These are phyloP conservation scores for Mycena haematopus DNA, from an alignment of 768 basidiomycete species.

Conservation along the genomic window DNA sequence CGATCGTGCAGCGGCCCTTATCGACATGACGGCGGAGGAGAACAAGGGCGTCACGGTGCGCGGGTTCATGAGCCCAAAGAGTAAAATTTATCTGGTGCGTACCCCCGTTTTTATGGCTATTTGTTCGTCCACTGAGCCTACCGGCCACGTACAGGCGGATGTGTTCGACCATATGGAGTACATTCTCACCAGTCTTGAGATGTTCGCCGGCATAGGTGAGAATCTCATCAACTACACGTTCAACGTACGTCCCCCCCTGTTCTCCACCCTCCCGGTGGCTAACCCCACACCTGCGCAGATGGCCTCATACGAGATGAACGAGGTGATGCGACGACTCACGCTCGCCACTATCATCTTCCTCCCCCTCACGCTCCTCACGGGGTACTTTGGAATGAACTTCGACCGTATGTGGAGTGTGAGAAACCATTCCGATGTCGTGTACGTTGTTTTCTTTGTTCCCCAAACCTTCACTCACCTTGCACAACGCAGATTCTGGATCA, in stretches of 20 bases:
- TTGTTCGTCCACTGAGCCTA: background rate
- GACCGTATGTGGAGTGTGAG: constrained; percentile 54
- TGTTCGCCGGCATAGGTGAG: constrained; percentile 74
- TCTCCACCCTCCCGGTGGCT: background rate
- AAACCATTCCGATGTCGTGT: constrained; percentile 55
- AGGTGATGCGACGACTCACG: constrained; percentile 67
- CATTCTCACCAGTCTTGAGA: constrained; percentile 71
- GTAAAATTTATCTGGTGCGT: constrained; percentile 70
- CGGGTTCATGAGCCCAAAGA: constrained; percentile 74
- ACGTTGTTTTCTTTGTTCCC: constrained; percentile 29
- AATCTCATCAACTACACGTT: constrained; percentile 80
- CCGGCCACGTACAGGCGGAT: constrained; percentile 56
- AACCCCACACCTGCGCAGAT: constrained; percentile 48
- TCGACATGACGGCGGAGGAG: constrained; percentile 46
- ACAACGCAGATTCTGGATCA: constrained; percentile 64
- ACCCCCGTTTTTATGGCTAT: background rate
- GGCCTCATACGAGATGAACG: constrained; percentile 79
- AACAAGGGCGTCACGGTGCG: constrained; percentile 48
- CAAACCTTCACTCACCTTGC: background rate
- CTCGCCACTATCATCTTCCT: constrained; percentile 75
- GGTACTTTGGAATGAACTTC: constrained; percentile 65
- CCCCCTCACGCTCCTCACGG: constrained; percentile 74
- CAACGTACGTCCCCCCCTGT: constrained; percentile 55
- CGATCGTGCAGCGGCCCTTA: constrained; percentile 67
- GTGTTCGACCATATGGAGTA: constrained; percentile 83